Conservation (phyloP, 2,329 filamentous ascomycete species). For the Ophiosphaerella herpotricha region DNA sequence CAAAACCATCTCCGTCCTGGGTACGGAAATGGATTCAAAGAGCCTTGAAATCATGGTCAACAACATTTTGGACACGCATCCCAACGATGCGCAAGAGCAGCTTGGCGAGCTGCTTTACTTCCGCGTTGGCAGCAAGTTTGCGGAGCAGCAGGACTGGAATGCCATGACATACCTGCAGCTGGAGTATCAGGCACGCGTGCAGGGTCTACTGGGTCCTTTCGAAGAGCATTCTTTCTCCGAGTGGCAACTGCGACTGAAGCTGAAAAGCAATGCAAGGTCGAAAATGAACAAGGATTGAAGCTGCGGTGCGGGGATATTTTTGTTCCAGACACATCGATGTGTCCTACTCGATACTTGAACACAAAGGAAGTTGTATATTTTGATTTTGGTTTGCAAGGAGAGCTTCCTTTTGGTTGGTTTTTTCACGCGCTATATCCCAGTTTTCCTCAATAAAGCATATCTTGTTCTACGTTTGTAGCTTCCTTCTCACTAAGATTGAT, state of each 20-base stretch:
- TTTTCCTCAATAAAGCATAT: too few species aligned
- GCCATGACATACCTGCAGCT: constrained; percentile 8
- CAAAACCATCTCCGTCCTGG: neutral
- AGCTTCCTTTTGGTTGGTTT: too few species aligned
- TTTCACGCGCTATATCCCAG: too few species aligned
- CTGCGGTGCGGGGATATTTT: constrained; percentile 3
- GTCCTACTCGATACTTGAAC: too few species aligned
- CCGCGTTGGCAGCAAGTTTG: neutral
- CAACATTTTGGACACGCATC: neutral
- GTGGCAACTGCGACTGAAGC: neutral
- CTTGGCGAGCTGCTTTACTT: constrained; percentile 6
- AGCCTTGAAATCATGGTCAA: neutral
- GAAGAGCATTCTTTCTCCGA: neutral
- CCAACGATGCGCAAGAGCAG: neutral
- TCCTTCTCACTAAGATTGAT: too few species aligned
- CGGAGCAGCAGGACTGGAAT: constrained; percentile 1
- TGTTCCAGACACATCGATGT: constrained; percentile 6
- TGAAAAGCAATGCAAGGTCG: neutral
- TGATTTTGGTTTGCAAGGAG: too few species aligned
- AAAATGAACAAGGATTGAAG: neutral
- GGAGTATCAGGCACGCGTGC: constrained; percentile 4
- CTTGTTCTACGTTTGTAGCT: too few species aligned
- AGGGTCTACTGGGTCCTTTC: neutral
- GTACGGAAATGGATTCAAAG: neutral
- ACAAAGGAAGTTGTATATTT: too few species aligned